Percentiles rank a stretch among this genome's conserved stretches.
These are phyloP conservation scores for Malus hybrid DNA, from an alignment of 331 rosid species.

Conservation along the genomic window DNA sequence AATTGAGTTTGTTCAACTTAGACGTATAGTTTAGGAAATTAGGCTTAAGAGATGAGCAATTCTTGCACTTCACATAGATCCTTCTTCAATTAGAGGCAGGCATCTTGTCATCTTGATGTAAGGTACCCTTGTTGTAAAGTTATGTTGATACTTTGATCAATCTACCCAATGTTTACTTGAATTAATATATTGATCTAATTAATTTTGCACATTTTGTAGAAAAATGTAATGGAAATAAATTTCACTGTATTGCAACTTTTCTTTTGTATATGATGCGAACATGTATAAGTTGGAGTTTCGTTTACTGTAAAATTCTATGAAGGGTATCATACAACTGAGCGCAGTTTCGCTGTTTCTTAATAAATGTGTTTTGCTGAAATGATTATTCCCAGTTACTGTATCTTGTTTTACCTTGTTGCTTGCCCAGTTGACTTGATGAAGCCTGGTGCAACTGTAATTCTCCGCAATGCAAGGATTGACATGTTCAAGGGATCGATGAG, in stretches of 20 bases:
- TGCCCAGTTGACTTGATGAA: slow-evolving; percentile 42
- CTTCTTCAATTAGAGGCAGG: neutral
- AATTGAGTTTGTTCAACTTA: neutral
- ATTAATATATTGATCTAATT: neutral
- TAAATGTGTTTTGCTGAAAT: neutral
- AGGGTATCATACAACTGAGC: too few species aligned
- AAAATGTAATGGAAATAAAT: neutral
- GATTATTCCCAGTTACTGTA: neutral
- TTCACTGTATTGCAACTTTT: neutral
- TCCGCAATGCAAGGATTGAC: slow-evolving; percentile 59
- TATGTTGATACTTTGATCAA: neutral
- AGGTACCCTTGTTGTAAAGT: neutral
- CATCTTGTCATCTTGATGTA: neutral
- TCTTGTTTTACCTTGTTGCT: neutral
- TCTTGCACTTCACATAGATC: neutral
- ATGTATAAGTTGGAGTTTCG: neutral
- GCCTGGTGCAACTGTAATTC: slow-evolving; percentile 38
- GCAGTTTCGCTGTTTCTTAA: neutral
- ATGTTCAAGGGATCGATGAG: slow-evolving; percentile 76
- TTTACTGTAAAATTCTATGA: neutral
- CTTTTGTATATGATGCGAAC: neutral
- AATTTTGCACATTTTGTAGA: neutral
- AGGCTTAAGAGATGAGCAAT: neutral
- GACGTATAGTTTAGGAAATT: neutral
- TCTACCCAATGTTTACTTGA: neutral